Evolutionary conservation across 192 early-diverging fungal species (phyloP).

Genomic region (Entomortierella parvispora): DNA sequence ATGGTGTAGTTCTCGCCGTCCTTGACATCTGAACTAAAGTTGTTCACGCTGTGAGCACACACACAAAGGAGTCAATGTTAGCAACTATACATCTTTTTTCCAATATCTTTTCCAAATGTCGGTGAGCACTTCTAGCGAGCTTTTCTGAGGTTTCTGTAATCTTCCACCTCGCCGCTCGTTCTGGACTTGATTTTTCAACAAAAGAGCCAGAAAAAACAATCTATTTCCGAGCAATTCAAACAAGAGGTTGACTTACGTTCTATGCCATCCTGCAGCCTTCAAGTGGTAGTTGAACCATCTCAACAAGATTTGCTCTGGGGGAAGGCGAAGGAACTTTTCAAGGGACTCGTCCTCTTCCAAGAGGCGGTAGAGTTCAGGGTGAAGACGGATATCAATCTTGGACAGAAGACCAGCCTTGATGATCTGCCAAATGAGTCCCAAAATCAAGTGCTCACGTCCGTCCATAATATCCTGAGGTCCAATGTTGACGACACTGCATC

Average conservation of each 20-base stretch:
- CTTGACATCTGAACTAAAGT: constrained; percentile 93
- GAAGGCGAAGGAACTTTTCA: constrained; percentile 93
- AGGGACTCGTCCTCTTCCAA: constrained; percentile 93
- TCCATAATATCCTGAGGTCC: constrained; percentile 97
- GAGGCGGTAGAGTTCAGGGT: constrained; percentile 97
- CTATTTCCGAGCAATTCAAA: constrained; percentile 2
- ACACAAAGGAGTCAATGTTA: background rate
- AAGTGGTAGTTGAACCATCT: constrained; percentile 99
- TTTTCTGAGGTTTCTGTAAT: background rate
- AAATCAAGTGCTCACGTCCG: constrained; percentile 94
- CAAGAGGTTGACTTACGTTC: constrained; percentile 57
- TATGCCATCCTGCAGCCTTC: constrained; percentile 88
- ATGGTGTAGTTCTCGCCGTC: constrained; percentile 97
- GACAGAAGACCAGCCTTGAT: constrained; percentile 97
- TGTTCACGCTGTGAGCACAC: constrained; percentile 69
- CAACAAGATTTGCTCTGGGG: constrained; percentile 95
- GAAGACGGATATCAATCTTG: constrained; percentile 98
- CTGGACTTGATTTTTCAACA: background rate
- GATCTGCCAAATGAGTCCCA: constrained; percentile 99
- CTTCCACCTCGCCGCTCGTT: background rate
- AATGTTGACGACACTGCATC: constrained; percentile 98
- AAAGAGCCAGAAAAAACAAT: constrained; percentile 1
- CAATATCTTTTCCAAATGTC: background rate
- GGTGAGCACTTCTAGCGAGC: constrained; percentile 2
- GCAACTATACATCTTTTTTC: background rate